Conservation (phyloP, 495 filamentous ascomycete genomes). For the Tuber calosporum region DNA sequence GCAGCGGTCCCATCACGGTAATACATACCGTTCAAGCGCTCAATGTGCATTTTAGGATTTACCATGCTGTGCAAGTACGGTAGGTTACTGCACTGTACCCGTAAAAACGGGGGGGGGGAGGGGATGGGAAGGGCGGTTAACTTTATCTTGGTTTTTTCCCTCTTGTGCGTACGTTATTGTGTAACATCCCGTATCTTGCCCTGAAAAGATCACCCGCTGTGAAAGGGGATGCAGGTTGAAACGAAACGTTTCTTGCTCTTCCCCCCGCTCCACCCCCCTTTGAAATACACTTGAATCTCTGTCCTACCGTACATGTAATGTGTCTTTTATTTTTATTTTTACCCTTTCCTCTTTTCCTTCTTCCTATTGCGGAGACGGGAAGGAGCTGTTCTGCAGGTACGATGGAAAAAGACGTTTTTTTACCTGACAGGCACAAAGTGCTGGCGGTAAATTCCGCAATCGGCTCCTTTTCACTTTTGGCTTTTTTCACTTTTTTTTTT, state of each 20-base stretch:
- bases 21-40: no score
- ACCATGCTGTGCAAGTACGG: no score
- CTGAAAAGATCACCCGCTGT: background rate
- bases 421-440: background rate
- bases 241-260: background rate
- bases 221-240: background rate
- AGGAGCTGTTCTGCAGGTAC: background rate
- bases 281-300: background rate
- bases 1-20: no score
- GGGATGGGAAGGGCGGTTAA: background rate
- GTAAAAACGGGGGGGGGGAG: background rate
- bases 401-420: background rate
- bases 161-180: background rate
- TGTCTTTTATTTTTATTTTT: background rate
- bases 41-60: no score
- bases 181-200: background rate
- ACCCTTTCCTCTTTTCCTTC: background rate
- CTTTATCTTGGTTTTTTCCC: background rate
- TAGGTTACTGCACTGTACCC: background rate
- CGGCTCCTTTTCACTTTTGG: background rate
- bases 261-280: background rate
- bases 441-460: background rate
- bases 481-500: background rate
- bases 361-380: background rate
- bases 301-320: background rate